phyloP scores from a whole-genome alignment of 2,329 filamentous ascomycete species.

The Aureobasidium sp. region DNA sequence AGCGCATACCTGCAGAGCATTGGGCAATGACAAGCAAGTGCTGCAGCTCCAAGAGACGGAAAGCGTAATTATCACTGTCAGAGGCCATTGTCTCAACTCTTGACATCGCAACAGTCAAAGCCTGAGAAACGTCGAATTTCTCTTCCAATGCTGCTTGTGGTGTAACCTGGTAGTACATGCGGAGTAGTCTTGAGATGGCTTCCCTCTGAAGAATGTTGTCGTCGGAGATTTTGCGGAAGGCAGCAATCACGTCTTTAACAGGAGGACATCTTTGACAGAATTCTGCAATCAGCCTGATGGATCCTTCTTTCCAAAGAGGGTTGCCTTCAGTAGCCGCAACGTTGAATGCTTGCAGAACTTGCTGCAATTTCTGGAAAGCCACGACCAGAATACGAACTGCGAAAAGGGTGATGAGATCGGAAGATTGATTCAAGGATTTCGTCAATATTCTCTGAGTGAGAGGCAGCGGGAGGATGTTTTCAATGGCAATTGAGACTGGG shows the following conservation, averaged over 20 bases:
- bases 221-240: conserved; percentile 62
- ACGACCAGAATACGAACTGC: conserved; percentile 71
- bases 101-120: conserved; percentile 62
- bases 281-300: conserved; percentile 59
- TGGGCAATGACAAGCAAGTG: conserved; percentile 74
- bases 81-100: conserved; percentile 42
- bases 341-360: conserved; percentile 55
- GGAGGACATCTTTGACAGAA: conserved; percentile 73
- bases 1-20: conserved; percentile 76
- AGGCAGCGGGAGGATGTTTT: conserved; percentile 78
- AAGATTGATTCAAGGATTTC: conserved; percentile 70
- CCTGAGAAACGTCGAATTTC: conserved; percentile 79
- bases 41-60: conserved; percentile 67
- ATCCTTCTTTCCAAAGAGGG: conserved; percentile 62
- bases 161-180: conserved; percentile 76
- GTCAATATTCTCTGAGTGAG: conserved; percentile 72
- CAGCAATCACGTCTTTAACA: conserved; percentile 70
- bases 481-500: conserved; percentile 68
- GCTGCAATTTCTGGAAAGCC: conserved; percentile 69
- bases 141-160: conserved; percentile 74
- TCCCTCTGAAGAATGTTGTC: conserved; percentile 70
- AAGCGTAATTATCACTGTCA: conserved; percentile 34
- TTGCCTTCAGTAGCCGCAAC: conserved; percentile 36
- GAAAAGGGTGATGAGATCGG: conserved; percentile 76
- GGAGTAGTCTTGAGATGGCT: conserved; percentile 67